Base-by-base conservation (phyloP, 148 eudicot species). In the Silene latifolia region DNA sequence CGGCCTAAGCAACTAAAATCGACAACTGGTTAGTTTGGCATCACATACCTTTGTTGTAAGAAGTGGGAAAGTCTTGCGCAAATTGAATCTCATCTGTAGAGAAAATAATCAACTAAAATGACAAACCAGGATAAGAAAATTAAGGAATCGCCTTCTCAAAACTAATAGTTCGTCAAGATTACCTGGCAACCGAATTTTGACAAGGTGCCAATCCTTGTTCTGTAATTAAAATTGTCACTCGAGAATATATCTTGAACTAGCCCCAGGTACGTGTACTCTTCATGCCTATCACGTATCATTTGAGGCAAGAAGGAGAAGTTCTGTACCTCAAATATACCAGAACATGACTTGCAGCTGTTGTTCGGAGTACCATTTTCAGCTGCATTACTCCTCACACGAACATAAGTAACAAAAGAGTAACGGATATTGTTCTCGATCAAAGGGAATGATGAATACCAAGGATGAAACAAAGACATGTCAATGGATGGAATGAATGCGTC, bases 111-210 rank as follows among this genome's bases (percentile, higher is more conserved):
- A 20, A 71, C 42, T 44, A 62, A 42, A 27, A 63, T 13, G 15
- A 19, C n/a, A 66, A 72, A 67, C 69, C 69, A 57, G 32, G 67
- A 72, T 7, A 19, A 14, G 27, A 18, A 44, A 9, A 67, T 19
- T 3, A 25, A 51, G 23, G 24, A 13, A 32, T 32, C 62, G 59
- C 2, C n/a, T 12, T 24, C 23, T 29, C 14, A 10, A 29, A 58
- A 2, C 47, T 68, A 54, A 66, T 20, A 9, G 53, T 20, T 15
- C 42, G 3, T 24, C 65, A 42, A 62, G 44, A 29, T 66, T 86
- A 95, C 97, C 99, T 92, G 99, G 74, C 93, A 90, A 76, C 97
- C 99, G 82, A 90, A 95, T 78, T 85, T 86, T 5, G 99, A 95
- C 19, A 84, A 72, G 39, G 90, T 90, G 17, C 97, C 96, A 71